Conservation (phyloP, 768 basidiomycete species). For the Tylopilus balloui region DNA sequence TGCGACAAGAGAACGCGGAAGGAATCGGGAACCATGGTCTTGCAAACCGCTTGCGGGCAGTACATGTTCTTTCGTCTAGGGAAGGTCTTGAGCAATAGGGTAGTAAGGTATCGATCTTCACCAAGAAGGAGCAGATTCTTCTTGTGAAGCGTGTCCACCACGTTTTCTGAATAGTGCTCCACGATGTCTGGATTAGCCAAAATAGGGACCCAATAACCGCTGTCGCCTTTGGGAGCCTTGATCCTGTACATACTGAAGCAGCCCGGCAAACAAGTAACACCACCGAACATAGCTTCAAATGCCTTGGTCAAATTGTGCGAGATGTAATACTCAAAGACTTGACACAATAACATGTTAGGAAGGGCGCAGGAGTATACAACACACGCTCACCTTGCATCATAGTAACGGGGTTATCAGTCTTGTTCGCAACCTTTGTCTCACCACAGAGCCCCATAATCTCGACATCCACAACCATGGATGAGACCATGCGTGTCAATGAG, state of each 20-base stretch:
- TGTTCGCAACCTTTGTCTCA: constrained; percentile 99
- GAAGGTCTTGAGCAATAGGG: constrained; percentile 97
- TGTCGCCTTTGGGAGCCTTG: constrained; percentile 96
- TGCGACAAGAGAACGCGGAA: constrained; percentile 92
- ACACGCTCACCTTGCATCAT: constrained; percentile 93
- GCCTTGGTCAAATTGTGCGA: constrained; percentile 99
- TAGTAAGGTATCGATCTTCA: constrained; percentile 98
- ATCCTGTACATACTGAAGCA: constrained; percentile 99
- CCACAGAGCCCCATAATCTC: constrained; percentile 99
- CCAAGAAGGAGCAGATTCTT: constrained; percentile 96
- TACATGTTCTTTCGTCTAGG: constrained; percentile 99
- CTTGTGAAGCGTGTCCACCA: constrained; percentile 98
- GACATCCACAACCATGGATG: constrained; percentile 93
- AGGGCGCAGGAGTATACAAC: not conserved
- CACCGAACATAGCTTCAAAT: constrained; percentile 99
- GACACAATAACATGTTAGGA: constrained; percentile 4
- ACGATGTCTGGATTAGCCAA: constrained; percentile 98
- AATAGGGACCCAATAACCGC: constrained; percentile 97
- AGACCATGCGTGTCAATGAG: constrained; percentile 91
- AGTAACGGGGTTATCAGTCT: constrained; percentile 96
- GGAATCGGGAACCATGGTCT: constrained; percentile 96
- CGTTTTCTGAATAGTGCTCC: constrained; percentile 98
- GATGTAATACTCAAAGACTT: constrained; percentile 99
- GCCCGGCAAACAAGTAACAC: constrained; percentile 98
- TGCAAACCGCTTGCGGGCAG: constrained; percentile 98